Conservation (phyloP, 495 filamentous ascomycete species). For the Penicillium coprophilum region DNA sequence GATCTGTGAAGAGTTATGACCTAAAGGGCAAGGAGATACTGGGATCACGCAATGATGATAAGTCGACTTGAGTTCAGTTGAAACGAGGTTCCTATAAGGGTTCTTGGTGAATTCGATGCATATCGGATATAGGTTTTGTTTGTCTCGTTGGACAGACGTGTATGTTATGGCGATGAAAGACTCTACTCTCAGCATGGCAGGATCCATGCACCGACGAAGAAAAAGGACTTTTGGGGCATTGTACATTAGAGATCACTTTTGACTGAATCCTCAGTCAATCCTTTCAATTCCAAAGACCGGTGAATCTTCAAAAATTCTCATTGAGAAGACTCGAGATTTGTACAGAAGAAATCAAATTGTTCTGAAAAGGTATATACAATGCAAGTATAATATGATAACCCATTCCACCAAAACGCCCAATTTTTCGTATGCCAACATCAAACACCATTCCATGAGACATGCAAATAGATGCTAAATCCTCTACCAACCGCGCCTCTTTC, state of each 20-base stretch:
- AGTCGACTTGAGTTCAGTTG: slow-evolving; percentile 3
- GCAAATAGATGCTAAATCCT: slow-evolving; percentile 7
- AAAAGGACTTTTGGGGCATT: slow-evolving; percentile 7
- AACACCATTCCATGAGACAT: slow-evolving; percentile 28
- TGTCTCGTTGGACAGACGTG: slow-evolving; percentile 1
- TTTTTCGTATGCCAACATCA: slow-evolving; percentile 32
- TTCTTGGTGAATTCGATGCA: slow-evolving; percentile 3
- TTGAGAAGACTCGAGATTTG: background rate
- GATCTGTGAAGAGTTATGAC: slow-evolving; percentile 34
- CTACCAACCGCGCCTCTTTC: slow-evolving; percentile 68
- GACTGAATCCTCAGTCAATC: background rate
- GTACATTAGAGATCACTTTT: slow-evolving; percentile 1
- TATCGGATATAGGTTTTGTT: slow-evolving; percentile 5
- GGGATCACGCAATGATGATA: slow-evolving; percentile 2
- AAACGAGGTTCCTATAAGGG: background rate
- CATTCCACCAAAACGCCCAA: slow-evolving; percentile 27
- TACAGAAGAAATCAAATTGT: slow-evolving; percentile 21
- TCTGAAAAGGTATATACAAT: slow-evolving; percentile 18
- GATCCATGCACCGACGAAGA: slow-evolving; percentile 27
- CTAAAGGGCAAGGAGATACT: slow-evolving; percentile 14
- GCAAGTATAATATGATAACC: slow-evolving; percentile 1
- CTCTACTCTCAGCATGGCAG: slow-evolving; percentile 33
- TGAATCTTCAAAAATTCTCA: background rate
- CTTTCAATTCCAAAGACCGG: background rate
- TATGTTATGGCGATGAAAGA: slow-evolving; percentile 11